Evolutionary conservation across 805 yeast genomes (phyloP).

Genomic region (Barnettozyma vustinii): DNA sequence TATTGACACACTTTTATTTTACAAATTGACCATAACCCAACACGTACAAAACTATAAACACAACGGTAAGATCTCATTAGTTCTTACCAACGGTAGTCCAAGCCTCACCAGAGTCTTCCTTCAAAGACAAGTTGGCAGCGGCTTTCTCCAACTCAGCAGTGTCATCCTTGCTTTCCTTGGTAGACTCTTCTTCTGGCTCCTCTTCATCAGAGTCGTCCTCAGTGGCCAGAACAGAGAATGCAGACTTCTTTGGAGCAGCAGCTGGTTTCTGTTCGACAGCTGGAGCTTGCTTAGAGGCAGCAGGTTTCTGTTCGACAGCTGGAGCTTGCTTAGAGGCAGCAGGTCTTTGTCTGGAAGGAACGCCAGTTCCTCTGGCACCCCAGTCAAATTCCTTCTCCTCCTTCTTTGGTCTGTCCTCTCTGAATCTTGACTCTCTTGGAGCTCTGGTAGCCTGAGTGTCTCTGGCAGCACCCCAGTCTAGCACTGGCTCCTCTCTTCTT

Average conservation of each 20-base stretch:
- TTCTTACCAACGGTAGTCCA: slow-evolving; percentile 46
- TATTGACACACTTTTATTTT: not conserved
- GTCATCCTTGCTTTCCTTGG: slow-evolving; percentile 11
- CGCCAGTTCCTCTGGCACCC: slow-evolving; percentile 42
- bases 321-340: not conserved
- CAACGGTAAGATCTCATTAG: slow-evolving; percentile 3
- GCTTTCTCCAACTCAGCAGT: slow-evolving; percentile 32
- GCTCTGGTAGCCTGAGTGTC: slow-evolving; percentile 23
- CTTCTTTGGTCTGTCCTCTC: slow-evolving; percentile 16
- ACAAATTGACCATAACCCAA: not conserved
- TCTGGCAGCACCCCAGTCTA: slow-evolving; percentile 54
- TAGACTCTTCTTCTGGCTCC: slow-evolving; percentile 12
- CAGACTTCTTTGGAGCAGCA: slow-evolving; percentile 35
- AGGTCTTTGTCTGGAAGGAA: slow-evolving; percentile 20
- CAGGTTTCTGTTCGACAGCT: slow-evolving; percentile 13
- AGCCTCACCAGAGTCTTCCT: slow-evolving; percentile 30
- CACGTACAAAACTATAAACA: not conserved
- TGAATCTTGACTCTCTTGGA: slow-evolving; percentile 24
- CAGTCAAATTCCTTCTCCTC: slow-evolving; percentile 39
- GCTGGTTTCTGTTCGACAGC: slow-evolving; percentile 7
- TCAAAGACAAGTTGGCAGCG: slow-evolving; percentile 35
- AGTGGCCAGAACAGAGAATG: slow-evolving; percentile 43
- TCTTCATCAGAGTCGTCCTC: slow-evolving; percentile 48
- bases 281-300: not conserved
- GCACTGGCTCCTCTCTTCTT: slow-evolving; percentile 48